Conservation (phyloP, 1,284 basidiomycete species). For the Singerocomus inundabilis region DNA sequence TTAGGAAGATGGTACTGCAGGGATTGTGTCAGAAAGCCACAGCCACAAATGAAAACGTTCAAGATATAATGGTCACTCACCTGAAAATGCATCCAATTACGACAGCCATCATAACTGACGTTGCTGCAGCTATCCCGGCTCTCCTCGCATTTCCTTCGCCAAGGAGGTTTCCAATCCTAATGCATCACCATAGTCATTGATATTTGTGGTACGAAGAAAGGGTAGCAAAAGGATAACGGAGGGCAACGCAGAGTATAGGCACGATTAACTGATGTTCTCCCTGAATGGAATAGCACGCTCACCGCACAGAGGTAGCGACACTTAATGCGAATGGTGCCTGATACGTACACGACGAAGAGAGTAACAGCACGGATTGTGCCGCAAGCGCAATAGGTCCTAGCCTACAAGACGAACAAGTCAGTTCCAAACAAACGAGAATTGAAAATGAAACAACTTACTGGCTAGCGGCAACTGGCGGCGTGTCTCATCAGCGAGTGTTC, state of each 20-base stretch:
- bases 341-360: constrained; percentile 75
- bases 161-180: constrained; percentile 78
- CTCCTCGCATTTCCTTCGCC: constrained; percentile 71
- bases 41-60: background rate
- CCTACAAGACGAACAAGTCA: constrained; percentile 31
- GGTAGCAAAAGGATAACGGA: background rate
- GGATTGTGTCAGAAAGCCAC: background rate
- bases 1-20: constrained; percentile 63
- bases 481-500: background rate
- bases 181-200: background rate
- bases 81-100: constrained; percentile 60
- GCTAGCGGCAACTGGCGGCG: constrained; percentile 53
- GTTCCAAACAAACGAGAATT: background rate
- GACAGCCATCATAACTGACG: constrained; percentile 62
- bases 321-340: constrained; percentile 84
- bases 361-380: constrained; percentile 72
- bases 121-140: constrained; percentile 62
- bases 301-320: constrained; percentile 84
- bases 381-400: constrained; percentile 64
- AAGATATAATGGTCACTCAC: constrained; percentile 34
- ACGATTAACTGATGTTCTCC: background rate
- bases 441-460: constrained; percentile 38
- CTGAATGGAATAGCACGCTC: constrained; percentile 17
- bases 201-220: background rate
- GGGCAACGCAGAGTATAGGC: background rate